Conservation (phyloP, 2,329 filamentous ascomycete species). For the Rasamsonia emersonii region DNA sequence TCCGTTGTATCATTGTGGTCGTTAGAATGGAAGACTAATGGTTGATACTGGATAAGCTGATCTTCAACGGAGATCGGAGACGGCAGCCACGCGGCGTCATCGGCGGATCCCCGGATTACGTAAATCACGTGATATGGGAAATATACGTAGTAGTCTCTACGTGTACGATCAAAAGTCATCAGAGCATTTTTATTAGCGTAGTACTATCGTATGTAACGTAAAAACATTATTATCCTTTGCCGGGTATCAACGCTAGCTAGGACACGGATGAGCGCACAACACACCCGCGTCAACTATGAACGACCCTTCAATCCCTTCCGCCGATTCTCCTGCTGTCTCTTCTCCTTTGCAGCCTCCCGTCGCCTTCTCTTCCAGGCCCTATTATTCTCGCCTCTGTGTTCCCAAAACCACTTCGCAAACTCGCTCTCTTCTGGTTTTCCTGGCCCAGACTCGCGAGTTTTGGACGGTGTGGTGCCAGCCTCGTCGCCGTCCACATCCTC, state of each 20-base stretch:
- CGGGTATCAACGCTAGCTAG: too few species aligned
- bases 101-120: too few species aligned
- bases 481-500: constrained; percentile 14
- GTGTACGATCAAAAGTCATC: too few species aligned
- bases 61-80: too few species aligned
- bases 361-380: constrained; percentile 46
- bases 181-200: too few species aligned
- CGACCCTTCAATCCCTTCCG: constrained; percentile 37
- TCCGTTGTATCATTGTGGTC: constrained; percentile 15
- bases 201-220: too few species aligned
- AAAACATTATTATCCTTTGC: too few species aligned
- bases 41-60: too few species aligned
- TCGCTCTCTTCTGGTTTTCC: constrained; percentile 40
- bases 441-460: constrained; percentile 5
- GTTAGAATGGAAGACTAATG: too few species aligned
- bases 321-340: constrained; percentile 52
- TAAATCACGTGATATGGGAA: too few species aligned
- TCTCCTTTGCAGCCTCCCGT: constrained; percentile 52
- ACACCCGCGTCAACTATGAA: constrained; percentile 12
- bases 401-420: constrained; percentile 56
- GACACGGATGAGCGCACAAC: not conserved
- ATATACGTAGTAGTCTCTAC: too few species aligned
- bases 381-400: constrained; percentile 42
- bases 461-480: constrained; percentile 10
- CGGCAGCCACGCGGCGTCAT: too few species aligned